phyloP scores from a whole-genome alignment of 257 asterid species.

The Buddleja alternifolia region DNA sequence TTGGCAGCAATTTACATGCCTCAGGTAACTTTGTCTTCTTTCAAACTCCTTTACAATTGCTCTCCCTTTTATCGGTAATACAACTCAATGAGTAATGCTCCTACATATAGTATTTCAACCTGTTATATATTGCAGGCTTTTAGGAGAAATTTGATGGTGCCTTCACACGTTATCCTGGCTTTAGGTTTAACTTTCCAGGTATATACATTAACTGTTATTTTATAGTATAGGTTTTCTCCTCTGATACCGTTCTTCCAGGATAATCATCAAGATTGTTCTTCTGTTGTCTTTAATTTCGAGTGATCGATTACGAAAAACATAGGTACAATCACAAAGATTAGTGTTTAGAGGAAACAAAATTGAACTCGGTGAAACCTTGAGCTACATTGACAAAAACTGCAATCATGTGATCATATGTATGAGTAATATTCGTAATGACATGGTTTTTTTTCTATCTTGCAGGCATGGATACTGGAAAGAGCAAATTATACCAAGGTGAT shows the following conservation, averaged over 20 bases:
- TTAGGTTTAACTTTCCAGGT: conserved; percentile 78
- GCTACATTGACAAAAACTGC: neutral
- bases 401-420: conserved; percentile 4
- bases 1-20: conserved; percentile 83
- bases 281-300: neutral
- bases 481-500: conserved; percentile 86
- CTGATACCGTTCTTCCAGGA: neutral
- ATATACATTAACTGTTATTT: conserved; percentile 26
- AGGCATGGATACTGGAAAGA: conserved; percentile 81
- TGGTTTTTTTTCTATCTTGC: conserved; percentile 31
- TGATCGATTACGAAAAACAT: too few relatives aligned
- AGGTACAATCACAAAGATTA: too few relatives aligned
- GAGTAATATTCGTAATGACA: neutral
- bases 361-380: neutral
- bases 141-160: conserved; percentile 80
- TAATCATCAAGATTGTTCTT: neutral
- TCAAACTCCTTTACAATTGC: conserved; percentile 5
- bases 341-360: neutral
- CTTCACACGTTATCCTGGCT: conserved; percentile 75
- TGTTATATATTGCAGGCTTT: conserved; percentile 67
- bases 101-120: conserved; percentile 10
- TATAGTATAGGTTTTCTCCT: too few relatives aligned
- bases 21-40: conserved; percentile 54
- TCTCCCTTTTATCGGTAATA: neutral
- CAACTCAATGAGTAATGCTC: conserved; percentile 12